These are phyloP conservation scores for Aureobasidium sp. DNA, from an alignment of 2,329 filamentous ascomycete genomes.

Conservation along the genomic window DNA sequence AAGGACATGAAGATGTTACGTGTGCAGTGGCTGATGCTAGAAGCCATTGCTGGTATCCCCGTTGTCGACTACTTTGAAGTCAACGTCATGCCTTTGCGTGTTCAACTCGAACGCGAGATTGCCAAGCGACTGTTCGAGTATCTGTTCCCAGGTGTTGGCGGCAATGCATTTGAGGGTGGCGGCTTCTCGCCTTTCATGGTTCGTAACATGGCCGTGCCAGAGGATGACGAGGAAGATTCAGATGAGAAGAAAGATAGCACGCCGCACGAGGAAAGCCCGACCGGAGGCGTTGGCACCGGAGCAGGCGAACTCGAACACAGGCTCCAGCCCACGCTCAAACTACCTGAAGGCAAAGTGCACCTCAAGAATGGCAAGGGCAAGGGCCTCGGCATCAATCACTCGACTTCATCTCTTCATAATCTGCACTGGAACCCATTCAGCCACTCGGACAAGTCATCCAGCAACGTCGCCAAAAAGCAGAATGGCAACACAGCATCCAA, in stretches of 20 bases:
- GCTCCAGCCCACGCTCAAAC: conserved; percentile 70
- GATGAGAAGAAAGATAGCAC: conserved; percentile 1
- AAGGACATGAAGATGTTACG: conserved; percentile 78
- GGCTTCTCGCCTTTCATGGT: conserved; percentile 57
- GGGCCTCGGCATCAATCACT: conserved; percentile 28
- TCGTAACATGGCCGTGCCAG: conserved; percentile 43
- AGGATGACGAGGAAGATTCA: conserved; percentile 43
- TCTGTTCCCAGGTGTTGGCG: conserved; percentile 80
- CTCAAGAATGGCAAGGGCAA: conserved; percentile 23
- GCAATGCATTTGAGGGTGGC: conserved; percentile 41
- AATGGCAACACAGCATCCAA: conserved; percentile 22
- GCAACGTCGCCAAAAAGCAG: conserved; percentile 18
- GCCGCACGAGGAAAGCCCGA: background rate
- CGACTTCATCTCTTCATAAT: conserved; percentile 15
- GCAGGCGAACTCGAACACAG: conserved; percentile 74
- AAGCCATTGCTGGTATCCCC: conserved; percentile 94
- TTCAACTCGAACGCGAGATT: conserved; percentile 88
- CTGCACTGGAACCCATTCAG: conserved; percentile 40
- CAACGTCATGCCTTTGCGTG: conserved; percentile 82
- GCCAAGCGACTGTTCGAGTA: conserved; percentile 94
- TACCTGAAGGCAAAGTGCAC: conserved; percentile 33
- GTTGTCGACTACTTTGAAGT: conserved; percentile 97
- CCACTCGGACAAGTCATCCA: conserved; percentile 28
- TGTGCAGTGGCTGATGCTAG: conserved; percentile 96
- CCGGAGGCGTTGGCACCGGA: conserved; percentile 49